A percentile compares a stretch with the other conserved stretches of the same genome.
phyloP scores from a whole-genome alignment of 371 early-diverging fungal genomes.

The Saksenaea oblongispora region DNA sequence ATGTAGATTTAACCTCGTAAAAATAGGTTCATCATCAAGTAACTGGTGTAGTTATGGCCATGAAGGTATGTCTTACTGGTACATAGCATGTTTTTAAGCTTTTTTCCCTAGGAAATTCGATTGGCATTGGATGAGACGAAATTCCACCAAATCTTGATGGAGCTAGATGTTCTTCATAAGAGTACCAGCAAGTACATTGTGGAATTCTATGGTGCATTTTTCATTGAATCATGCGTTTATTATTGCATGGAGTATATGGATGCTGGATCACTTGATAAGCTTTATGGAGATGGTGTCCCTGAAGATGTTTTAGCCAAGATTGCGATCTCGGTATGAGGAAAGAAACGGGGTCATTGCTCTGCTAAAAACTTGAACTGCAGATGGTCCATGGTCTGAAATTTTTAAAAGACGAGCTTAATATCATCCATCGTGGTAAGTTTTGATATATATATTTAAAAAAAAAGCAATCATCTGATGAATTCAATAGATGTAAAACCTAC shows the following conservation, averaged over 20 bases:
- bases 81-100: not conserved
- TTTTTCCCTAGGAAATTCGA: conserved; percentile 77
- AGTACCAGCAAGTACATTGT: conserved; percentile 88
- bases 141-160: conserved; percentile 90
- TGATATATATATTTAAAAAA: not conserved
- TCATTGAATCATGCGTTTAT: conserved; percentile 93
- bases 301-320: conserved; percentile 85
- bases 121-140: conserved; percentile 88
- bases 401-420: conserved; percentile 84
- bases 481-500: conserved; percentile 90
- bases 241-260: conserved; percentile 97
- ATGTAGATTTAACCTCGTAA: not conserved
- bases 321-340: conserved; percentile 61
- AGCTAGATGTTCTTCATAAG: conserved; percentile 79
- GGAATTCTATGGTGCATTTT: conserved; percentile 98
- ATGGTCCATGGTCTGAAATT: conserved; percentile 88
- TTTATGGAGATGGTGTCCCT: conserved; percentile 80
- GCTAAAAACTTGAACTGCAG: conserved; percentile 26
- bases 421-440: conserved; percentile 81
- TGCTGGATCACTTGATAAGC: conserved; percentile 86
- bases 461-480: not conserved
- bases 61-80: conserved; percentile 58
- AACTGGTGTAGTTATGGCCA: conserved; percentile 92
- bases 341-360: not conserved
- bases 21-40: conserved; percentile 73